Base-by-base conservation (phyloP, 331 rosid genomes). In the Stylosanthes scabra region DNA sequence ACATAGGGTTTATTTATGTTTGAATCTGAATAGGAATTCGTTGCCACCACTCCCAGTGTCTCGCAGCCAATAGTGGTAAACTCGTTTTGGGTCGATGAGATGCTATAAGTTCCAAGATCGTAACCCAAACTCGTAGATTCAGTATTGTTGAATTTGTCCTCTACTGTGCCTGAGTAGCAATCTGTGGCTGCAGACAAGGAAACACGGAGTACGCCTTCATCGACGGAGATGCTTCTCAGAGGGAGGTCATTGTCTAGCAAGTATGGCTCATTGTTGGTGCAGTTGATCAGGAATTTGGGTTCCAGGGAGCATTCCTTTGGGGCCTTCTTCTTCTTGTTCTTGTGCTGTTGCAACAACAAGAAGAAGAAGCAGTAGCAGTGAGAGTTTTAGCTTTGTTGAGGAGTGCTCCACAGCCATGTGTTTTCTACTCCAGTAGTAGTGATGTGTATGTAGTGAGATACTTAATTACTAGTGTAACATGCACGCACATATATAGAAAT, bases 261-360 rank as follows among this genome's bases (percentile, higher is more conserved):
- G 52, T 28, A 78, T 4, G 63, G 72, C 1, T 3, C 37, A 9
- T 34, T 11, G 70, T 39, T 11, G 37, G 6, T 13, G 78, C 86
- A 84, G 0, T 28, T 3, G 34, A 84, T 16, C 5, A 81, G 67
- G 28, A 81, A 84, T 9, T 78, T 58, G 2, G 37, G 31, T 34
- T 74, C 74, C 0, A 84, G 45, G 9, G 64, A 70, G 42, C 85
- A 84, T 4, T 41, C 70, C 10, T 79, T 11, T 0, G 20, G 47
- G 25, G 25, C 25, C 25, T 20, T 0, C 25, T 20, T 20, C 25
- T 20, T 20, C 1, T 20, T 0, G 1, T 20, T 20, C 25, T 20
- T 20, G 0, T 20, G 25, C 25, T 20, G 25, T 1, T 20, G 25
- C 25, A 0, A 1, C 25, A 20, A 20, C 25, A 20, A 20, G 1